Base-by-base conservation (phyloP, 805 yeast genomes). In the Candida easanensis region DNA sequence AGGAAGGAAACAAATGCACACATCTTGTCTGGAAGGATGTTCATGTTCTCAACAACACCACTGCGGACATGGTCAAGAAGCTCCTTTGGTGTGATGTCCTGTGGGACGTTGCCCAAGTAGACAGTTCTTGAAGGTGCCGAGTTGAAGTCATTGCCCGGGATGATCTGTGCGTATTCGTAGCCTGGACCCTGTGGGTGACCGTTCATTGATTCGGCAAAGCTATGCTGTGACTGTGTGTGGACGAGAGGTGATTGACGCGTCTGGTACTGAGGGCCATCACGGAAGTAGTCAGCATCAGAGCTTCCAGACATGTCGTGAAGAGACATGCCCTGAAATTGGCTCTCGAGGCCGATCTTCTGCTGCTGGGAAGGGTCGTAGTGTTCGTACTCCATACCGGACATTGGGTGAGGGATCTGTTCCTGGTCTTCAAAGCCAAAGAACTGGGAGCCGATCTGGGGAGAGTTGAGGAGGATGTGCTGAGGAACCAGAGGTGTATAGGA, bases 1-100 rank as follows among this genome's bases (percentile, higher is more conserved):
- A 91, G 71, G 63, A 93, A 91, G 5, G 96, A 84, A 33, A 91
- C 76, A 60, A 88, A 88, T 3, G 96, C 97, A 71, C 96, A 89
- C 70, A 79, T 80, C 63, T 88, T 89, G 28, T 83, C 79, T 2
- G 93, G 89, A n/a, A 89, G 67, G 44, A 90, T 75, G 57, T 79
- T 76, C 41, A 88, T 80, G 42, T 77, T 80, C 67, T 90, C 97
- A 42, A 90, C 79, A 21, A 88, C 81, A 25, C 97, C 98, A 25
- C 95, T 83, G 54, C 96, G 79, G 23, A 90, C 96, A 63, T 88
- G 95, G 61, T 90, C 90, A 57, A 91, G 73, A 38, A 93, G 66
- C 57, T 88, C 96, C 54, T 84, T 80, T 5, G 91, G 80, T 16
- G 89, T 79, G 45, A 89, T 74, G 48, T 83, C 85, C n/a, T 74